A percentile compares a stretch with the other conserved stretches of the same genome.
phyloP scores from a whole-genome alignment of 257 asterid species.

The Penstemon davidsonii region DNA sequence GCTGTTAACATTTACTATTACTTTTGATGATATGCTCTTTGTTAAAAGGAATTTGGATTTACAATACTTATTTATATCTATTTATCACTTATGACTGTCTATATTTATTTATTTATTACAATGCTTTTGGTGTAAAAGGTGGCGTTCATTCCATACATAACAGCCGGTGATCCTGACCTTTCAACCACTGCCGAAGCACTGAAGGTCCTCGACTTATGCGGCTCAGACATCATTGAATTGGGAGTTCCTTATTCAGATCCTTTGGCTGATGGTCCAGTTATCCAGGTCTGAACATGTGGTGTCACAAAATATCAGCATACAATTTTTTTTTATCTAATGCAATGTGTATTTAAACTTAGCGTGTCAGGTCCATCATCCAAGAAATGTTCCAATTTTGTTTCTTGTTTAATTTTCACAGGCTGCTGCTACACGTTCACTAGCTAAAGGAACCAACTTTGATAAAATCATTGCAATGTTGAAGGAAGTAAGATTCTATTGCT shows the following conservation, averaged over 20 bases:
- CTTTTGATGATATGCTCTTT: not conserved
- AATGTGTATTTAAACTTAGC: not conserved
- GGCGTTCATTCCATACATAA: conserved; percentile 82
- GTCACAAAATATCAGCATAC: not conserved
- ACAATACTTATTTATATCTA: not conserved
- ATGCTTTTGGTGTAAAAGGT: conserved; percentile 51
- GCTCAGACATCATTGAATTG: conserved; percentile 80
- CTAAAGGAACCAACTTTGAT: conserved; percentile 67
- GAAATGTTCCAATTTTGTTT: conserved; percentile 2
- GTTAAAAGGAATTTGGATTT: not conserved
- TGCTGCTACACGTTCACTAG: conserved; percentile 78
- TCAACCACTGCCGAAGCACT: conserved; percentile 79
- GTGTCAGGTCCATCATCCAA: conserved; percentile 7
- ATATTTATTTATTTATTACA: conserved; percentile 24
- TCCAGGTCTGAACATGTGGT: conserved; percentile 54
- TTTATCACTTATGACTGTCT: conserved; percentile 11
- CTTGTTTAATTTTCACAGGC: conserved; percentile 48
- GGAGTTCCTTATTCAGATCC: conserved; percentile 97
- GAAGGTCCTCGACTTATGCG: conserved; percentile 81
- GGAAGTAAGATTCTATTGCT: conserved; percentile 50
- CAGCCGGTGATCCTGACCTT: conserved; percentile 93
- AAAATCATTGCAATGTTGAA: conserved; percentile 74
- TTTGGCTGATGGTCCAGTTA: conserved; percentile 96
- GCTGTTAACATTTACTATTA: not conserved
- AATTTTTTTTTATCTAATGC: not conserved